These are phyloP conservation scores for Cyclotella baltica DNA, from an alignment of 108 stramenopile species.

Conservation along the genomic window DNA sequence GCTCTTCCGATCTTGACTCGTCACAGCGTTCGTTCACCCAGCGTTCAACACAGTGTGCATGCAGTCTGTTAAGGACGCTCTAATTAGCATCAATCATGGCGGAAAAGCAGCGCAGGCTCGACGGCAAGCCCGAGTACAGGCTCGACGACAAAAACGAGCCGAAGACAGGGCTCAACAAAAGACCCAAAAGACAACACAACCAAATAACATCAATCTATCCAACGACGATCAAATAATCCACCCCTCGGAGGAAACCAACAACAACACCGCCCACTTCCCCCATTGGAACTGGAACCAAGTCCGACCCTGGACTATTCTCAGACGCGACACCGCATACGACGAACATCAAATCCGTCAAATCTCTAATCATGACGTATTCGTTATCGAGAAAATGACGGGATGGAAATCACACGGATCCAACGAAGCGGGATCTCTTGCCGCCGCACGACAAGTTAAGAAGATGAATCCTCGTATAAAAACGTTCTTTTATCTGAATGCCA, in stretches of 20 bases:
- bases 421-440: constrained; percentile 43
- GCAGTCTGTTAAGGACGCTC: too few relatives aligned
- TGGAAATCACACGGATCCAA: constrained; percentile 28
- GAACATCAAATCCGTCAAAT: constrained; percentile 38
- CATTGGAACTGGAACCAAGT: constrained; percentile 47
- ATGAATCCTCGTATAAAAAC: constrained; percentile 46
- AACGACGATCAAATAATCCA: neutral
- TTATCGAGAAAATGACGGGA: constrained; percentile 50
- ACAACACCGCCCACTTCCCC: constrained; percentile 20
- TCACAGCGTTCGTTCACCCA: too few relatives aligned
- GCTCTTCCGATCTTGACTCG: too few relatives aligned
- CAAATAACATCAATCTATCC: constrained; percentile 1
- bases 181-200: neutral
- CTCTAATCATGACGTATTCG: constrained; percentile 40
- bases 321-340: constrained; percentile 27
- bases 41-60: too few relatives aligned
- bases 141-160: constrained; percentile 16
- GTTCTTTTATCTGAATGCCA: constrained; percentile 49
- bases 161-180: neutral
- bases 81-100: neutral
- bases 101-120: constrained; percentile 2
- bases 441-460: constrained; percentile 36
- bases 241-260: neutral
- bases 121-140: constrained; percentile 3
- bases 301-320: constrained; percentile 36